These are phyloP conservation scores for Fonsecaea multimorphosa DNA, from an alignment of 2,329 filamentous ascomycete species.

Conservation along the genomic window DNA sequence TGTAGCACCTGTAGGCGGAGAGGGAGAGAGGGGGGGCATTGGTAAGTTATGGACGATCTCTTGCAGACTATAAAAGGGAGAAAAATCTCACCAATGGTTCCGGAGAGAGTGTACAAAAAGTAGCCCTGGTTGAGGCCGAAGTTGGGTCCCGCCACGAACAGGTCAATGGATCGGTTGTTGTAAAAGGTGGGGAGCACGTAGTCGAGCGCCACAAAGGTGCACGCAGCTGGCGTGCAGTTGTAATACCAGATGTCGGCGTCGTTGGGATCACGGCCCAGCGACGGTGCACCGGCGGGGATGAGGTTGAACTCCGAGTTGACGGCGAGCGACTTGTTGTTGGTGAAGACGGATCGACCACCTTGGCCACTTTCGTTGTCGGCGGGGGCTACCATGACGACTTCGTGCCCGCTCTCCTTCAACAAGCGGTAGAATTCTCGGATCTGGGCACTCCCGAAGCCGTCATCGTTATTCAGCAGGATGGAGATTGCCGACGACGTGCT, in stretches of 20 bases:
- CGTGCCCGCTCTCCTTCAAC: conserved; percentile 47
- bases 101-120: conserved; percentile 61
- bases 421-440: conserved; percentile 51
- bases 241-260: conserved; percentile 66
- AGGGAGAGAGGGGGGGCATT: too few relatives aligned
- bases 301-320: conserved; percentile 53
- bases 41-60: too few relatives aligned
- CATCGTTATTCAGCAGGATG: conserved; percentile 44
- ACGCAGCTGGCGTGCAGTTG: conserved; percentile 63
- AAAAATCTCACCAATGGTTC: conserved; percentile 45
- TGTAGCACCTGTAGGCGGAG: conserved; percentile 52
- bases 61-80: too few relatives aligned
- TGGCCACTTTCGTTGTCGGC: conserved; percentile 54
- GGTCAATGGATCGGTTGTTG: conserved; percentile 57
- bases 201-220: conserved; percentile 63
- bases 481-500: conserved; percentile 34
- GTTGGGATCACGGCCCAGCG: conserved; percentile 59
- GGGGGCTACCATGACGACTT: conserved; percentile 53
- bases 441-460: conserved; percentile 52
- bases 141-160: conserved; percentile 63
- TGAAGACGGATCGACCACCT: conserved; percentile 55
- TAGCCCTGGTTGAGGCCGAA: conserved; percentile 61
- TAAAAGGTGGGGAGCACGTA: conserved; percentile 61
- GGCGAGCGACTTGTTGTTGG: conserved; percentile 51
- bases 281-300: conserved; percentile 55